Evolutionary conservation across 768 basidiomycete genomes (phyloP), one percentile per base, ranked within the genome.

Genomic region (Asterophora lycoperdoides): DNA sequence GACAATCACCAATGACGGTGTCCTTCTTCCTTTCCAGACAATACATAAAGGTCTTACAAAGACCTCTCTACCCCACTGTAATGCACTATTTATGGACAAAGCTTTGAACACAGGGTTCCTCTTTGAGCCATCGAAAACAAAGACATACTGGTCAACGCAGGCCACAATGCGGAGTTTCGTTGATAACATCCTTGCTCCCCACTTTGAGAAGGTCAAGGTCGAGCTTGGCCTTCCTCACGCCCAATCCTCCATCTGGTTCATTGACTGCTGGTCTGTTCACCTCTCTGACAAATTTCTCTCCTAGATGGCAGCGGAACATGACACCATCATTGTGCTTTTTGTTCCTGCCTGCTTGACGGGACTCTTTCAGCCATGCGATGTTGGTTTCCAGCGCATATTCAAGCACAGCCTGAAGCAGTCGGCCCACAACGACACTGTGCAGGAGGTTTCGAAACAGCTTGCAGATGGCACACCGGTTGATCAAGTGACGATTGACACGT

Each of bases 261-360:
- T 68, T 23, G 51, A 64, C 34, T 51, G 52, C 8, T 64, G 62
- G 62, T 60, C 62, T 5, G 65, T 67, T 15, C 68, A 68, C 44
- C 49, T 60, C 0, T 62, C 58, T 2, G 18, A 42, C 2, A 44
- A 54, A 35, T 54, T 54, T 35, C 9, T 28, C 26, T 28, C 15
- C 1, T 19, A 44, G 44, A 46, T 54, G 53, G 20, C 32, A 18
- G 37, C 32, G 7, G 28, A 46, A 32, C 53, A 54, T 28, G 35
- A 37, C 14, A 28, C 33, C 1, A 54, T 51, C 30, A 41, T 40
- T 20, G 23, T 48, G 32, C 9, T 29, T 19, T 54, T 46, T 42
- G 44, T 54, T 8, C 53, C 48, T 2, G 48, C 28, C 14, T 42
- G 53, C n/a, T 45, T 41, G 17, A 54, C 53, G 1, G 39, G 53